These are phyloP conservation scores for Polyplosphaeria fusca DNA, from an alignment of 495 filamentous ascomycete genomes.

Conservation along the genomic window DNA sequence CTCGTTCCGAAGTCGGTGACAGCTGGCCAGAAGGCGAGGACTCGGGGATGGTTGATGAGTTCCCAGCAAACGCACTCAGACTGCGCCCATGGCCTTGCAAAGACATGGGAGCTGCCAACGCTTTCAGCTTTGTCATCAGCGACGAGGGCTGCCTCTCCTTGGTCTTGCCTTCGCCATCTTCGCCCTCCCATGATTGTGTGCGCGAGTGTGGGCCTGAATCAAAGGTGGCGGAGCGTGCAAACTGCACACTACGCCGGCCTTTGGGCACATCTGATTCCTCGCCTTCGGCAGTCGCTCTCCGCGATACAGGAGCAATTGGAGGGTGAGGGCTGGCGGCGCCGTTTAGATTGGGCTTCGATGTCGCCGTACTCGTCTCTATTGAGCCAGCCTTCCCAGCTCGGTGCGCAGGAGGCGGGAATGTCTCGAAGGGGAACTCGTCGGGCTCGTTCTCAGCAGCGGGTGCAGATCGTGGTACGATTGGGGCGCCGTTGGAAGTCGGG, in stretches of 20 bases:
- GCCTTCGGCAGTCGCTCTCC: conserved; percentile 26
- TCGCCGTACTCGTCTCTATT: no score
- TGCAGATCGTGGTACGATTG: conserved; percentile 7
- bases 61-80: conserved; percentile 37
- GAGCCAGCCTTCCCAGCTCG: neutral
- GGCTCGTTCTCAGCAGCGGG: conserved; percentile 21
- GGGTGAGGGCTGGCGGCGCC: conserved; percentile 6
- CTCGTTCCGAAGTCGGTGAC: conserved; percentile 32
- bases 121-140: conserved; percentile 44
- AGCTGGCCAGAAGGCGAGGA: conserved; percentile 15
- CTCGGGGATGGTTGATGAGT: conserved; percentile 32
- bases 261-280: conserved; percentile 39
- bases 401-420: neutral
- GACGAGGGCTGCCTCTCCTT: conserved; percentile 33
- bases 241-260: conserved; percentile 44
- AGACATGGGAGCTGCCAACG: conserved; percentile 38
- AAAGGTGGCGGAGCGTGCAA: conserved; percentile 37
- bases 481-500: conserved; percentile 6
- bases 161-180: conserved; percentile 30
- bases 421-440: conserved; percentile 32
- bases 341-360: neutral
- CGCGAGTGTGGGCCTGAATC: conserved; percentile 30
- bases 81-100: conserved; percentile 39
- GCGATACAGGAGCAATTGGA: conserved; percentile 21
- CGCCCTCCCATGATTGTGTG: conserved; percentile 35